Percentiles rank a stretch among this genome's conserved stretches.
These are phyloP conservation scores for Lachancea nothofagi DNA, from an alignment of 805 yeast species.

Conservation along the genomic window DNA sequence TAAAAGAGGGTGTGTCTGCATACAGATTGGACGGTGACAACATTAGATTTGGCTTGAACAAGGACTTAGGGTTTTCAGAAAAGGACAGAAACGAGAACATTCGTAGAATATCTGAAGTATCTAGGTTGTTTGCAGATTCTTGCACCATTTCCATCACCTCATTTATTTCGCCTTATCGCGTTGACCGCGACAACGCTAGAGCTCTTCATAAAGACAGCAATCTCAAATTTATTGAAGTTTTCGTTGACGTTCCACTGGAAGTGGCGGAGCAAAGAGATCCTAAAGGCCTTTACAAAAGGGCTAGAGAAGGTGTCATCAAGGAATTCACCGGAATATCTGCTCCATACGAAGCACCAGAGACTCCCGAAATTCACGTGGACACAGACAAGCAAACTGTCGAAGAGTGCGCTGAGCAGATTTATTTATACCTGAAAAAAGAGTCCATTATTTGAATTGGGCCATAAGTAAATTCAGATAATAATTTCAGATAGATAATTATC, in stretches of 20 bases:
- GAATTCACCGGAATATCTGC: conserved; percentile 95
- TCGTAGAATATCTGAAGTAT: conserved; percentile 90
- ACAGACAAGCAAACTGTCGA: conserved; percentile 70
- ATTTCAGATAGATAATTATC: conserved; percentile 24
- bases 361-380: conserved; percentile 75
- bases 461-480: not conserved
- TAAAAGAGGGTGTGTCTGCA: conserved; percentile 63
- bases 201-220: conserved; percentile 69
- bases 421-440: conserved; percentile 56
- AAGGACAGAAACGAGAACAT: conserved; percentile 91
- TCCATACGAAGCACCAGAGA: conserved; percentile 88
- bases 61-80: conserved; percentile 90
- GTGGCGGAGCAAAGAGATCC: conserved; percentile 98
- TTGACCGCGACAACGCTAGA: conserved; percentile 82
- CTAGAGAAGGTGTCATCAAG: conserved; percentile 88
- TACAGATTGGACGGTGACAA: conserved; percentile 95
- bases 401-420: conserved; percentile 70
- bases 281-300: conserved; percentile 93
- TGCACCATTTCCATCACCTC: conserved; percentile 83
- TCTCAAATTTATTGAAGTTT: conserved; percentile 85
- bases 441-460: conserved; percentile 24
- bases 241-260: conserved; percentile 86
- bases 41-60: conserved; percentile 89
- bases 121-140: conserved; percentile 91
- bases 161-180: conserved; percentile 85